Percentiles rank a stretch among this genome's conserved stretches.
Conservation (phyloP, 2,329 filamentous ascomycete genomes). For the Epichloe sp. region DNA sequence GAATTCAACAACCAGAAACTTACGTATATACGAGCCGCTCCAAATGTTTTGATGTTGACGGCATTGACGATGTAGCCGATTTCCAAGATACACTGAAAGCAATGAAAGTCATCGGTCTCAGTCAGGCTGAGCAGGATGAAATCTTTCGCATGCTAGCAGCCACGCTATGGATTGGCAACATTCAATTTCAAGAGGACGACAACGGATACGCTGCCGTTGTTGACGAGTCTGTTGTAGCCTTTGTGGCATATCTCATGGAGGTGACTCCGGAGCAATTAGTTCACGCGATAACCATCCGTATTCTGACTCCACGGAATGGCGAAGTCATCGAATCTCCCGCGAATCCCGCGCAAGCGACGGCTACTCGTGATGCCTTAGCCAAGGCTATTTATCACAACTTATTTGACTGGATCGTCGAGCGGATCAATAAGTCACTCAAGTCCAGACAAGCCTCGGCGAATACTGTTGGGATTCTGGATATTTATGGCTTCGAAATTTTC, state of each 20-base stretch:
- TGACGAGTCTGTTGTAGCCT: constrained; percentile 86
- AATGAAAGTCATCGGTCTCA: constrained; percentile 87
- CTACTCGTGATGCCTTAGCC: constrained; percentile 80
- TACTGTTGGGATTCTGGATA: constrained; percentile 92
- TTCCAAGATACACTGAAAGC: constrained; percentile 84
- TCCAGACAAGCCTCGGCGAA: constrained; percentile 64
- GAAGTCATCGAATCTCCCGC: constrained; percentile 68
- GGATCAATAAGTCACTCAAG: constrained; percentile 78
- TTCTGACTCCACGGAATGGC: constrained; percentile 57
- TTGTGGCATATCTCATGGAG: constrained; percentile 86
- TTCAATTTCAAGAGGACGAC: constrained; percentile 82
- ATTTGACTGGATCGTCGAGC: constrained; percentile 95
- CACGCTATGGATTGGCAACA: constrained; percentile 88
- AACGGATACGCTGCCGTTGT: constrained; percentile 74
- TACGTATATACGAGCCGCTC: constrained; percentile 90
- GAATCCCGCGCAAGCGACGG: constrained; percentile 72
- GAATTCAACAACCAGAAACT: constrained; percentile 80
- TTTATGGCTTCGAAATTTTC: constrained; percentile 98
- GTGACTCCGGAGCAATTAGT: constrained; percentile 70
- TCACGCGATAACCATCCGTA: constrained; percentile 77
- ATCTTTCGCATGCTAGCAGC: constrained; percentile 92
- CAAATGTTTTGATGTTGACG: constrained; percentile 87
- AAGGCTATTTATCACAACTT: constrained; percentile 97
- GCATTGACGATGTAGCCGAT: constrained; percentile 83
- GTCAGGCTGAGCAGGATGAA: constrained; percentile 80